Evolutionary conservation across 768 basidiomycete genomes (phyloP), one percentile per base, ranked within the genome.

Genomic region (Leccinum subgranulosum): DNA sequence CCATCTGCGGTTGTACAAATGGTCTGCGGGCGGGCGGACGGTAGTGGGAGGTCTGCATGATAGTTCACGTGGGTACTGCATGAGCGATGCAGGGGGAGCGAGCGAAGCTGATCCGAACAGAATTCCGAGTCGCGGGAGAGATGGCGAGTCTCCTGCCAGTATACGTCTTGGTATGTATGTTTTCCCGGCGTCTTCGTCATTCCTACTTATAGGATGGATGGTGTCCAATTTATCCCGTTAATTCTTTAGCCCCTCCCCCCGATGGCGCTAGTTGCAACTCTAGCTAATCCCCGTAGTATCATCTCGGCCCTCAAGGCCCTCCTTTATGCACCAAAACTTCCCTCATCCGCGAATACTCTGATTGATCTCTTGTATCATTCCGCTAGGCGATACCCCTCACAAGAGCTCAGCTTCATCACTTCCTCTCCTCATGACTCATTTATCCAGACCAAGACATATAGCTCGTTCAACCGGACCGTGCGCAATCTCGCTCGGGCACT

Each of bases 381-480:
- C 25, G 64, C 59, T 36, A 45, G 57, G 27, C 61, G 47, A 0
- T 69, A 66, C 48, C 68, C 68, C 29, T 56, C 50, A 1, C 69
- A 64, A 49, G 58, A 69, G 34, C 51, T 69, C 21, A 59, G 57
- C 34, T 69, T 70, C 50, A 59, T 69, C 46, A 57, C 66, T 1
- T 70, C 67, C 9, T 68, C 64, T 29, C 69, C 64, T 29, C 69
- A 59, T 27, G 67, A 70, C 55, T 64, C 66, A 0, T 63, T 61
- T 7, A 60, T 68, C 23, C 59, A 51, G 33, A 49, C 48, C 48
- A 49, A n/a, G 48, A 49, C 48, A 17, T 49, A 28, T n/a, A 17
- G 48, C 11, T 25, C 48, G 25, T 49, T 55, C 17, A 49, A 49
- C 10, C 27, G 11, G 8, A 28, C 27, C 27, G 48, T 49, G 17